Evolutionary conservation across 192 early-diverging fungal genomes (phyloP).

Genomic region (Dissophora globulifera): DNA sequence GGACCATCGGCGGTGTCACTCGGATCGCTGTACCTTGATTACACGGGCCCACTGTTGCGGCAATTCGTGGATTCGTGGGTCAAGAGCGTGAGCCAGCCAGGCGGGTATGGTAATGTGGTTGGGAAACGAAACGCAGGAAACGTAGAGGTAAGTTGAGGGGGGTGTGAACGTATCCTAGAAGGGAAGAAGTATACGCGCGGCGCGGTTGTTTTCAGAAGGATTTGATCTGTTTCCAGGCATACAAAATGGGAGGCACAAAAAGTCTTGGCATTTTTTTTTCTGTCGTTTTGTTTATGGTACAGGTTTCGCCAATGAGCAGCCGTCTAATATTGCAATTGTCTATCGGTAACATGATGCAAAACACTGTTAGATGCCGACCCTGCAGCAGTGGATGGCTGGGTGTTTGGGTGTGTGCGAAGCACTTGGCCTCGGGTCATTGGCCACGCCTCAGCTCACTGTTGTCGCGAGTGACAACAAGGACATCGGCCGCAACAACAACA

Average conservation of each 20-base stretch:
- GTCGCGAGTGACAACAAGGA: no score
- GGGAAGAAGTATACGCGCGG: no score
- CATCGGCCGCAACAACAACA: no score
- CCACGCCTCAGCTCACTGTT: no score
- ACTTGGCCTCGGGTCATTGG: slow-evolving; percentile 15
- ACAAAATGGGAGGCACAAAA: slow-evolving; percentile 25
- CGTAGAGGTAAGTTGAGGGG: slow-evolving; percentile 47
- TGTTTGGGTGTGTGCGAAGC: slow-evolving; percentile 35
- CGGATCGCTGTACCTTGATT: slow-evolving; percentile 19
- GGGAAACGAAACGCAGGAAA: slow-evolving; percentile 25
- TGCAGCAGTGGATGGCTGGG: slow-evolving; percentile 43
- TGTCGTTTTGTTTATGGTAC: not conserved
- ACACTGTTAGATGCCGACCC: slow-evolving; percentile 12
- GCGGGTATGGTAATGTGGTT: slow-evolving; percentile 37
- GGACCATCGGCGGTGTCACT: slow-evolving; percentile 4
- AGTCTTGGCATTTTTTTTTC: slow-evolving; percentile 31
- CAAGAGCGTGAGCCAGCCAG: slow-evolving; percentile 6
- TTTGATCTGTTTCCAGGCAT: slow-evolving; percentile 1
- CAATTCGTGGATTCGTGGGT: slow-evolving; percentile 41
- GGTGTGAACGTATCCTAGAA: no score
- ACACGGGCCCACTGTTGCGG: slow-evolving; percentile 20
- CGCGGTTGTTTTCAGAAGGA: no score
- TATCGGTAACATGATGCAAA: not conserved
- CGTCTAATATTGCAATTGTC: no score
- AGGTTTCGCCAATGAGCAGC: not conserved